phyloP scores from a whole-genome alignment of 2,329 filamentous ascomycete species.

The Beauveria scarabaeidicola region DNA sequence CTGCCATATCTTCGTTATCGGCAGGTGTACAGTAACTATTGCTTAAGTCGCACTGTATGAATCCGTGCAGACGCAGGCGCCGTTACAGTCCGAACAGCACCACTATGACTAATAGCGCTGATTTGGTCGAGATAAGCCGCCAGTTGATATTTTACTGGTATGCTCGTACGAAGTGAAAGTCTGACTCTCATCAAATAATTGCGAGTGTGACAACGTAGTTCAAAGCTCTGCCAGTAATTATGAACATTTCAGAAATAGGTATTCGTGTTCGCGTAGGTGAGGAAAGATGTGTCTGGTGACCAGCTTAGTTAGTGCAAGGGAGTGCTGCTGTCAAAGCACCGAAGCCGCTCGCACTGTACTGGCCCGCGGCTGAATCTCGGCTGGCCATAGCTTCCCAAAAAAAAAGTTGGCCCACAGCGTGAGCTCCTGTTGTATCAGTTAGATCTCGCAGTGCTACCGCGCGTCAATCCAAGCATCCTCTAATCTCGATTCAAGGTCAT shows the following conservation, averaged over 20 bases:
- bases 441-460: conserved; percentile 14
- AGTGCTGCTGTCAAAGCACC: not conserved
- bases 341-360: conserved; percentile 3
- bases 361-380: conserved; percentile 10
- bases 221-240: too few relatives aligned
- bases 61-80: not conserved
- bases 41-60: not conserved
- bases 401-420: conserved; percentile 9
- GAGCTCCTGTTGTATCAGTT: conserved; percentile 3
- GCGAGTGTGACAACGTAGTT: too few relatives aligned
- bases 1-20: not conserved
- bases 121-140: not conserved
- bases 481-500: conserved; percentile 24
- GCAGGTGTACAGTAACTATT: not conserved
- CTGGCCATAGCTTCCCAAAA: not conserved
- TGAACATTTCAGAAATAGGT: too few relatives aligned
- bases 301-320: too few relatives aligned
- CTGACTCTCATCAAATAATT: too few relatives aligned
- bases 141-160: too few relatives aligned
- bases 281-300: too few relatives aligned
- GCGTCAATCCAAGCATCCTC: conserved; percentile 24
- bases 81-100: not conserved
- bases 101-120: conserved; percentile 1
- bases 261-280: too few relatives aligned
- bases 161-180: too few relatives aligned